These are phyloP conservation scores for Globisporangium mamillatum DNA, from an alignment of 352 stramenopile species.

Conservation along the genomic window DNA sequence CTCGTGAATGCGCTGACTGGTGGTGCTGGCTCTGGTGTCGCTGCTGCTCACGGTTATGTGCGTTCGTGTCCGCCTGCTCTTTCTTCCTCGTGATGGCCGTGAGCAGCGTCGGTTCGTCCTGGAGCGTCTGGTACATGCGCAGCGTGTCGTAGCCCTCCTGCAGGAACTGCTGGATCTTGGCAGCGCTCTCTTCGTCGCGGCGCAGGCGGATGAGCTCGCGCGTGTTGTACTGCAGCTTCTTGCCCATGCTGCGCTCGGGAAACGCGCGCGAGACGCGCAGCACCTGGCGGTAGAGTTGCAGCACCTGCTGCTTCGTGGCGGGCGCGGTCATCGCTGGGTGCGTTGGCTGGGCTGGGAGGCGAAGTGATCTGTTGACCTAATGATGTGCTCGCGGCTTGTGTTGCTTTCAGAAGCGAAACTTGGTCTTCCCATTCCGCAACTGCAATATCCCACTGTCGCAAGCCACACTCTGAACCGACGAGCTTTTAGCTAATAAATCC, in stretches of 20 bases:
- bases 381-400: background rate
- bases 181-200: slow-evolving; percentile 39
- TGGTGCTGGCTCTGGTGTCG: background rate
- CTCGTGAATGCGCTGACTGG: background rate
- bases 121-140: slow-evolving; percentile 55
- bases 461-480: too few relatives aligned
- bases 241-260: slow-evolving; percentile 54
- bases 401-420: background rate
- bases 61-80: background rate
- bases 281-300: slow-evolving; percentile 58
- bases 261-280: slow-evolving; percentile 51
- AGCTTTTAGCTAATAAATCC: too few relatives aligned
- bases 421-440: background rate
- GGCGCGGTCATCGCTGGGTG: background rate
- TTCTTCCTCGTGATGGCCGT: slow-evolving; percentile 60
- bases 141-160: slow-evolving; percentile 55
- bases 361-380: background rate
- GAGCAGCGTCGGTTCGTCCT: slow-evolving; percentile 41
- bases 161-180: slow-evolving; percentile 39
- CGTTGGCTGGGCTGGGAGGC: background rate
- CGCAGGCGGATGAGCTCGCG: slow-evolving; percentile 65
- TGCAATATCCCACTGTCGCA: background rate
- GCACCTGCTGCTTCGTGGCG: slow-evolving; percentile 33
- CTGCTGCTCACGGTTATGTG: slow-evolving; percentile 6
- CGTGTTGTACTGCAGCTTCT: slow-evolving; percentile 77